Evolutionary conservation across 1,284 basidiomycete species (phyloP).

Genomic region (Heterobasidion irregulare): DNA sequence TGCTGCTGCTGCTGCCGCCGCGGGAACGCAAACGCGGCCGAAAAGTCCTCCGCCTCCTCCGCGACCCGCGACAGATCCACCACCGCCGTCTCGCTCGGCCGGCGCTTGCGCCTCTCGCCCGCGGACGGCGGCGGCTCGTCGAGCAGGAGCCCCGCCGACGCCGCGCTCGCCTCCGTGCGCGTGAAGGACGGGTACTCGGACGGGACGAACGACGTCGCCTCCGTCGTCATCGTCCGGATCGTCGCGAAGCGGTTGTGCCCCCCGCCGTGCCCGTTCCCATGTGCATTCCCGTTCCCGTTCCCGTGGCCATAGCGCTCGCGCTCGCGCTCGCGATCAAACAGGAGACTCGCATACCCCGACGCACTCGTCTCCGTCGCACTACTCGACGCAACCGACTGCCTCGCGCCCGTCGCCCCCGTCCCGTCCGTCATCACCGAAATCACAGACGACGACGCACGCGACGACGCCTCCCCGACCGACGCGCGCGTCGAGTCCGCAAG

Average conservation of each 20-base stretch:
- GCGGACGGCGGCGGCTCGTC: not conserved
- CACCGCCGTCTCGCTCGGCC: constrained; percentile 48
- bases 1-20: constrained; percentile 22
- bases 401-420: not conserved
- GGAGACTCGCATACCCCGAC: constrained; percentile 56
- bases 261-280: constrained; percentile 3
- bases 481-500: constrained; percentile 31
- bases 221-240: constrained; percentile 71
- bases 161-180: constrained; percentile 49
- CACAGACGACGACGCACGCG: constrained; percentile 5
- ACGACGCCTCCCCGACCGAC: constrained; percentile 31
- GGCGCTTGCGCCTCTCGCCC: constrained; percentile 38
- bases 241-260: constrained; percentile 37
- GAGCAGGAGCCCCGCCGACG: constrained; percentile 36
- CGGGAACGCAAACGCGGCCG: constrained; percentile 37
- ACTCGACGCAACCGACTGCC: constrained; percentile 32
- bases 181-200: constrained; percentile 52
- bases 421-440: constrained; percentile 11
- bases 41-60: constrained; percentile 63
- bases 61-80: constrained; percentile 59
- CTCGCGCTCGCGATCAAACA: constrained; percentile 21
- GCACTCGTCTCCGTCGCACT: constrained; percentile 34
- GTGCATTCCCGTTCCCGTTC: constrained; percentile 22
- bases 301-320: constrained; percentile 28
- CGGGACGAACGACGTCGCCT: constrained; percentile 52